Evolutionary conservation across 768 basidiomycete genomes (phyloP).

Genomic region (Naganishia vishniacii): DNA sequence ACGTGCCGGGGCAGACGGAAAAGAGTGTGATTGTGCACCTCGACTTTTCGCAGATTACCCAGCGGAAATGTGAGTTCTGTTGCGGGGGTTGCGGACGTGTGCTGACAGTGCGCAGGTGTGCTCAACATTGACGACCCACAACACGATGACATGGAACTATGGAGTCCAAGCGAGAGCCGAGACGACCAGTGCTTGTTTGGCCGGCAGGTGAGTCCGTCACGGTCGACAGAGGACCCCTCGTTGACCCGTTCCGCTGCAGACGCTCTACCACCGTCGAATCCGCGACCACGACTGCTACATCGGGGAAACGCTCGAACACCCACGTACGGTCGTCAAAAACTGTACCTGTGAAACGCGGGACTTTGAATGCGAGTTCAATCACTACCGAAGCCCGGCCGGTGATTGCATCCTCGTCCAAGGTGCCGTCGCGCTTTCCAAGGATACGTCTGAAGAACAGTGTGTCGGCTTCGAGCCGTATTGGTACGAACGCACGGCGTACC

Average conservation of each 20-base stretch:
- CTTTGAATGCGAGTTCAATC: constrained; percentile 98
- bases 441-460: constrained; percentile 48
- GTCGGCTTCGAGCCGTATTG: constrained; percentile 62
- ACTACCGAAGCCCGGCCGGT: constrained; percentile 62
- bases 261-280: constrained; percentile 80
- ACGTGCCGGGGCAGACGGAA: constrained; percentile 52
- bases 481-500: constrained; percentile 89
- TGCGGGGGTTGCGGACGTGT: not conserved
- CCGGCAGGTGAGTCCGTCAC: constrained; percentile 58
- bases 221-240: no score
- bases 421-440: constrained; percentile 56
- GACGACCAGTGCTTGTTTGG: constrained; percentile 86
- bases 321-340: constrained; percentile 58
- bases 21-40: constrained; percentile 70
- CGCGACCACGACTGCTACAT: constrained; percentile 77
- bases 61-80: constrained; percentile 61
- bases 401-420: constrained; percentile 74
- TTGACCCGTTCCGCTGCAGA: constrained; percentile 53
- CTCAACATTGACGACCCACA: constrained; percentile 65
- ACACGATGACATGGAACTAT: constrained; percentile 90
- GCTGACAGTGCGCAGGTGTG: constrained; percentile 54
- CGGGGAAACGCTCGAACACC: constrained; percentile 61
- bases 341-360: constrained; percentile 70
- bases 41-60: constrained; percentile 77
- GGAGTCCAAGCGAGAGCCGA: constrained; percentile 91